These are phyloP conservation scores for Penicillium palitans DNA, from an alignment of 2,329 filamentous ascomycete species.

Conservation along the genomic window DNA sequence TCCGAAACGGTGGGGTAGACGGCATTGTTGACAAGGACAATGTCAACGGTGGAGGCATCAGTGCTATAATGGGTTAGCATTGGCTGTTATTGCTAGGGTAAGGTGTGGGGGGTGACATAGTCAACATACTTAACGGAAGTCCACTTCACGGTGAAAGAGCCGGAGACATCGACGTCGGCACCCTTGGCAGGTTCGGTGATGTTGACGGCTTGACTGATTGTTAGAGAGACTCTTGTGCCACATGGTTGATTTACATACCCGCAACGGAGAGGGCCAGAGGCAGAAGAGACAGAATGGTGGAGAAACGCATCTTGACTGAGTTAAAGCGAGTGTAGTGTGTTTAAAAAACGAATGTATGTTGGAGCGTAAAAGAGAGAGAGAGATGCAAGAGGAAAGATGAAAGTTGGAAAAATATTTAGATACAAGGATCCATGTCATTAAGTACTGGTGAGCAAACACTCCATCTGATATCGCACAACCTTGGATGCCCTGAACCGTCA, in stretches of 20 bases:
- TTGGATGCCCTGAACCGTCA: not conserved
- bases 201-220: constrained; percentile 29
- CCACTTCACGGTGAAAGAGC: constrained; percentile 43
- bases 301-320: constrained; percentile 31
- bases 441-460: constrained; percentile 2
- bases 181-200: constrained; percentile 38
- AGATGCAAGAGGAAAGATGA: not conserved
- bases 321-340: constrained; percentile 6
- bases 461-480: constrained; percentile 7
- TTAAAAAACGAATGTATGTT: not conserved
- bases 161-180: constrained; percentile 34
- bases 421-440: constrained; percentile 1
- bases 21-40: constrained; percentile 44
- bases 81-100: not conserved
- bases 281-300: constrained; percentile 23
- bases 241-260: constrained; percentile 23
- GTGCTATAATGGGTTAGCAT: constrained; percentile 28
- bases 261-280: constrained; percentile 32
- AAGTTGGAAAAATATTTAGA: not conserved
- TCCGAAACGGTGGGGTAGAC: constrained; percentile 36
- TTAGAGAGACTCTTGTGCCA: not conserved
- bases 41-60: constrained; percentile 41
- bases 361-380: not conserved
- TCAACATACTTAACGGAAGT: constrained; percentile 35
- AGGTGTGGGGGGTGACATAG: not conserved